These are phyloP conservation scores for Delitschia confertaspora DNA, from an alignment of 495 filamentous ascomycete genomes.

Conservation along the genomic window DNA sequence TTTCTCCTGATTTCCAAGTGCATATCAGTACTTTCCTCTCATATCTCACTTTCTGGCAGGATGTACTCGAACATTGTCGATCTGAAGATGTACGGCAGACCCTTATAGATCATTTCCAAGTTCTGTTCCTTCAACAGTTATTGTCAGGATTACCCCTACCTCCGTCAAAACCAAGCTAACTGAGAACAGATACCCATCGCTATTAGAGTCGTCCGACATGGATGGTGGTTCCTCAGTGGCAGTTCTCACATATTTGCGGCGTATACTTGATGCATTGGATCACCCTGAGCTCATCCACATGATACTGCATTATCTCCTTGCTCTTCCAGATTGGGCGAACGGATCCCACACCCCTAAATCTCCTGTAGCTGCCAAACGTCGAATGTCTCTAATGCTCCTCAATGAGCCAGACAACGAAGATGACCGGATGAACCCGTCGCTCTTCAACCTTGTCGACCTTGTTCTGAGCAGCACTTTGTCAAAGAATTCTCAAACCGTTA, in stretches of 20 bases:
- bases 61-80: slow-evolving; percentile 89
- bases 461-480: slow-evolving; percentile 77
- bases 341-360: slow-evolving; percentile 42
- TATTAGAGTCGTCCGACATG: slow-evolving; percentile 91
- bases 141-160: slow-evolving; percentile 60
- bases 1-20: slow-evolving; percentile 58
- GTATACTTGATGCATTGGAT: slow-evolving; percentile 81
- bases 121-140: slow-evolving; percentile 90
- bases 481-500: slow-evolving; percentile 74
- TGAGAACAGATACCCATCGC: slow-evolving; percentile 69
- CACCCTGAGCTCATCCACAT: slow-evolving; percentile 88
- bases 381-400: slow-evolving; percentile 82
- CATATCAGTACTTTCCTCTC: slow-evolving; percentile 91
- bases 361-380: slow-evolving; percentile 55
- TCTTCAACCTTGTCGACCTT: slow-evolving; percentile 93
- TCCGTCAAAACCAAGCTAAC: slow-evolving; percentile 26
- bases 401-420: slow-evolving; percentile 62
- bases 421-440: slow-evolving; percentile 64
- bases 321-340: slow-evolving; percentile 45
- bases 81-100: slow-evolving; percentile 87
- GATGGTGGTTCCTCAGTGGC: slow-evolving; percentile 95
- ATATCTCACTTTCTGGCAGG: slow-evolving; percentile 94
- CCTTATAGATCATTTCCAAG: slow-evolving; percentile 90
- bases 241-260: slow-evolving; percentile 84
- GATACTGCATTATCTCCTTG: slow-evolving; percentile 86